A percentile compares a stretch with the other conserved stretches of the same genome.
Conservation (phyloP, 257 asterid species). For the Verbascum thapsus region DNA sequence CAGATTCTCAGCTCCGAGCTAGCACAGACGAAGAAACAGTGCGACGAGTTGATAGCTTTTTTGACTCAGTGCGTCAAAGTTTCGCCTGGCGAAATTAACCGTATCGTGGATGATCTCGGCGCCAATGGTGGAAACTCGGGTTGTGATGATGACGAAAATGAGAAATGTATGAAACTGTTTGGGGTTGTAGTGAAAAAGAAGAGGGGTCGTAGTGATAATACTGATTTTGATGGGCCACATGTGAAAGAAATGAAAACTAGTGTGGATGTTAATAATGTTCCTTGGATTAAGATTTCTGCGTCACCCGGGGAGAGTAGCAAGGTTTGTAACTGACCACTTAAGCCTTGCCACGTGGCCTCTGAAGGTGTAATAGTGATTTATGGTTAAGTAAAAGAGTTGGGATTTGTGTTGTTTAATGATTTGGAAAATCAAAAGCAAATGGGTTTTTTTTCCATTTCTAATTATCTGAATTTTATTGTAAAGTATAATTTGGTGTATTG, state of each 20-base stretch:
- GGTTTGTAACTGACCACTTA: constrained; percentile 41
- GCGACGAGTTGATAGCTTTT: constrained; percentile 60
- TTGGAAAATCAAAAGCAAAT: constrained; percentile 35
- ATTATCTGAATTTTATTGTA: not conserved
- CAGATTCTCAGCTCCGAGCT: constrained; percentile 65
- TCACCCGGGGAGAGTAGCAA: constrained; percentile 45
- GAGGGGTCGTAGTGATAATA: constrained; percentile 47
- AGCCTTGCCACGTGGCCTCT: not conserved
- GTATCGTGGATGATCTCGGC: constrained; percentile 49
- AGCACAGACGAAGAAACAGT: constrained; percentile 58
- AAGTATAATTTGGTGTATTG: not conserved
- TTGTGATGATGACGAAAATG: constrained; percentile 47
- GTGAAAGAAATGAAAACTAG: constrained; percentile 47
- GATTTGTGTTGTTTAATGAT: not conserved
- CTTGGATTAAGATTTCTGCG: constrained; percentile 53
- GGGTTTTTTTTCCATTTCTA: constrained; percentile 28
- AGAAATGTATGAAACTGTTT: constrained; percentile 59
- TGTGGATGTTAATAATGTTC: constrained; percentile 31
- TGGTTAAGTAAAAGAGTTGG: not conserved
- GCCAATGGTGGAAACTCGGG: constrained; percentile 22
- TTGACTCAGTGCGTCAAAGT: constrained; percentile 58
- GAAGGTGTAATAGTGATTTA: not conserved
- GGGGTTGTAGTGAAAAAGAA: constrained; percentile 69
- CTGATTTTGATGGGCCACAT: constrained; percentile 30
- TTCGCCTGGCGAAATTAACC: constrained; percentile 55